phyloP scores from a whole-genome alignment of 2,329 filamentous ascomycete species.

The Cercospora sp. region DNA sequence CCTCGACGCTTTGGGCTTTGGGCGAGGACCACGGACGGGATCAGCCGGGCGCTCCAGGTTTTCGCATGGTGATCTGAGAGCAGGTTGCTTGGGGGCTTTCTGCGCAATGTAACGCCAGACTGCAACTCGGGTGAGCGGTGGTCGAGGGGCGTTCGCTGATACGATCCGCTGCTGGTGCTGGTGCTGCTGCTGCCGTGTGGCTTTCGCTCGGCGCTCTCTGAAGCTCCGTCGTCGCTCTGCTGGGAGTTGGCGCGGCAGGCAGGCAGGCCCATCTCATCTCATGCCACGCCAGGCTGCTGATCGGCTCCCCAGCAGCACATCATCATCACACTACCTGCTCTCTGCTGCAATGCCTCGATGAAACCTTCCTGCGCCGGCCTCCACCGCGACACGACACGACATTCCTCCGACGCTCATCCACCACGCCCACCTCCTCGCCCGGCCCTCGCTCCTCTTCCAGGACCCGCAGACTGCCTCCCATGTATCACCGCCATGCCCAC shows the following conservation, averaged over 20 bases:
- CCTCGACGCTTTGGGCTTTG: too few species aligned
- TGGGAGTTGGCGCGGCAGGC: background rate
- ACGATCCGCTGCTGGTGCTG: background rate
- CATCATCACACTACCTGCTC: background rate
- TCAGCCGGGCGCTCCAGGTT: background rate
- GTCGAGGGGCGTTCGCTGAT: background rate
- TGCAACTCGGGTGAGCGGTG: conserved; percentile 10
- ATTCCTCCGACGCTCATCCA: conserved; percentile 13
- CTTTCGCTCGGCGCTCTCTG: background rate
- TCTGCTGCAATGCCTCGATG: conserved; percentile 22
- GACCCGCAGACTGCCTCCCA: conserved; percentile 10
- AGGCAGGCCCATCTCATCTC: background rate
- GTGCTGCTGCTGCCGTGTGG: background rate
- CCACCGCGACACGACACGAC: conserved; percentile 5
- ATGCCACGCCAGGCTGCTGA: background rate
- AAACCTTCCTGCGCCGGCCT: conserved; percentile 21
- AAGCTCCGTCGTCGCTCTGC: background rate
- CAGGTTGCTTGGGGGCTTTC: background rate
- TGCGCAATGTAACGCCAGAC: conserved; percentile 13
- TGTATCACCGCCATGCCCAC: conserved; percentile 24
- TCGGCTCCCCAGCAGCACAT: conserved; percentile 16
- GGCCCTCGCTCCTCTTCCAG: conserved; percentile 16
- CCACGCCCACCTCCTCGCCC: conserved; percentile 15
- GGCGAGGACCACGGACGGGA: background rate
- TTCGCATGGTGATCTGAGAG: background rate